Evolutionary conservation across 352 stramenopile genomes (phyloP).

Genomic region (Globisporangium irregulare): DNA sequence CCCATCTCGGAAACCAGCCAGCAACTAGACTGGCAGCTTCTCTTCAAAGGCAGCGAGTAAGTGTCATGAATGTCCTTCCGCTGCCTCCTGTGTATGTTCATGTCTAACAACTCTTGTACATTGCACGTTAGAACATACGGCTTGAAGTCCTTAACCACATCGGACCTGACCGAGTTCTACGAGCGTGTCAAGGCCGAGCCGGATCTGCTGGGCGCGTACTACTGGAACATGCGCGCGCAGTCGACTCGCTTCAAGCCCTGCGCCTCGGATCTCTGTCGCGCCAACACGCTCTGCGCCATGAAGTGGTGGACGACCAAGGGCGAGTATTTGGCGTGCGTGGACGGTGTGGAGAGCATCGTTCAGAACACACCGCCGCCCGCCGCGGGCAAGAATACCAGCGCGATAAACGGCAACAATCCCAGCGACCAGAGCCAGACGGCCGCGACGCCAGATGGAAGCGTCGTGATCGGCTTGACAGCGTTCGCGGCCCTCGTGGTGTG

Average conservation of each 20-base stretch:
- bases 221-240: constrained; percentile 77
- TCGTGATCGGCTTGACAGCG: constrained; percentile 6
- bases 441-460: background rate
- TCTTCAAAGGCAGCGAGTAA: constrained; percentile 46
- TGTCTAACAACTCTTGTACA: background rate
- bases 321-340: constrained; percentile 66
- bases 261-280: constrained; percentile 37
- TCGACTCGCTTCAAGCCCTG: constrained; percentile 48
- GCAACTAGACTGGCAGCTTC: constrained; percentile 39
- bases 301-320: constrained; percentile 74
- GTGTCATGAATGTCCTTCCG: background rate
- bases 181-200: constrained; percentile 44
- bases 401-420: background rate
- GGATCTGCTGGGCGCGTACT: constrained; percentile 63
- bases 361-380: background rate
- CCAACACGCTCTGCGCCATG: constrained; percentile 56
- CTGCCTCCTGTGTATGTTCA: background rate
- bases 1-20: constrained; percentile 47
- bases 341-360: constrained; percentile 13
- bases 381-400: background rate
- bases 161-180: constrained; percentile 41
- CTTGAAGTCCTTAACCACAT: constrained; percentile 40
- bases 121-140: constrained; percentile 39
- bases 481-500: constrained; percentile 4
- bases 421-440: background rate